Base-by-base conservation (phyloP, 129 eudicot genomes). In the Saposhnikovia divaricata region DNA sequence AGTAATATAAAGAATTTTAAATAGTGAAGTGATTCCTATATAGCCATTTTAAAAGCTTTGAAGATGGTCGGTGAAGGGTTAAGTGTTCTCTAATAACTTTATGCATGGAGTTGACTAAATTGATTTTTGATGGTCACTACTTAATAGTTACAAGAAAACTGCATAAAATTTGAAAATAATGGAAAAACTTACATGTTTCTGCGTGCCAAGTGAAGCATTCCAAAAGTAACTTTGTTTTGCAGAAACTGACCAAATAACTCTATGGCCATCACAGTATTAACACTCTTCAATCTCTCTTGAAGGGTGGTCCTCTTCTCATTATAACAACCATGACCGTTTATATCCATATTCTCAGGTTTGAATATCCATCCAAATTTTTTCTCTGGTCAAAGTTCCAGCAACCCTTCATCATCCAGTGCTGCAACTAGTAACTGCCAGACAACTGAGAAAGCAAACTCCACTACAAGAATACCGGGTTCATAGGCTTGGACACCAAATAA, bases 141-240 rank as follows among this genome's bases (percentile, higher is more conserved):
- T 48, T 27, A 5, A 75, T 28, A 77, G 45, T 55, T 3, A 34
- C 7, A 76, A 46, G 47, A 39, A 77, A 27, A 55, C 51, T 39
- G 39, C 37, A 45, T 14, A 38, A 21, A 50, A 50, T 39, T 46
- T 27, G 43, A 63, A 74, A 81, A 83, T 27, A 4, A 73, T 61
- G 76, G 77, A 65, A 86, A 84, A 85, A 80, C 93, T 92, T 43
- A 95, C 99, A 92, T 92, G 90, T 92, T 95, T 81, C 83, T 85
- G 82, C 94, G 93, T 21, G 93, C 99, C 94, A 95, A 81, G 73
- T 83, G 85, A 82, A 95, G 96, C 77, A 95, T 87, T 85, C 94
- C 84, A 59, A 96, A 92, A 86, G 96, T 95, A 78, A 78, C 89
- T 82, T 88, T 89, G 81, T 90, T 90, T 85, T 89, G 93, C 85